Conservation (phyloP, 768 basidiomycete species). For the Xerocomellus amylosporus region DNA sequence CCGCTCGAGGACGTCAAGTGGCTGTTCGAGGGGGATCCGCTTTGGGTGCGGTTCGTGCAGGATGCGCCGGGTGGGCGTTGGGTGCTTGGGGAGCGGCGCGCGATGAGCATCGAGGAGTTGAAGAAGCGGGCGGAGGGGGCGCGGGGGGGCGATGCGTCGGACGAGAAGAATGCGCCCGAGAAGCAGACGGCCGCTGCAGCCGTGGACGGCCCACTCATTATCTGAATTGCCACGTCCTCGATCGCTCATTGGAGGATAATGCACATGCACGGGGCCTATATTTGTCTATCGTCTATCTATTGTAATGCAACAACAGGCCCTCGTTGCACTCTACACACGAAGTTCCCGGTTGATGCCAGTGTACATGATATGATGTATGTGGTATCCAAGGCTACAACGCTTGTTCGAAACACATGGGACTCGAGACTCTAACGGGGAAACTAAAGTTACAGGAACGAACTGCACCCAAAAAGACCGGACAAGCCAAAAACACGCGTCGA, state of each 20-base stretch:
- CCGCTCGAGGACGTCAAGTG: constrained; percentile 38
- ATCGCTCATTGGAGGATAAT: background rate
- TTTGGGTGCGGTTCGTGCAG: constrained; percentile 28
- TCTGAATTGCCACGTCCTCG: background rate
- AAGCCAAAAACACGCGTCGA: too few relatives aligned
- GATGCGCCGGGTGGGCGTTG: constrained; percentile 35
- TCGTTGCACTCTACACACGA: background rate
- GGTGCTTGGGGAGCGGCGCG: constrained; percentile 24
- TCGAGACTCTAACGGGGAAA: background rate
- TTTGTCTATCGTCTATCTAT: background rate
- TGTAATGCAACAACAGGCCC: background rate
- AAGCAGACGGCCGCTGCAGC: background rate
- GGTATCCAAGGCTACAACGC: constrained; percentile 13
- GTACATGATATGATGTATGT: background rate
- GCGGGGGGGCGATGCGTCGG: background rate
- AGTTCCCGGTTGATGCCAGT: background rate
- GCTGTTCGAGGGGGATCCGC: constrained; percentile 32
- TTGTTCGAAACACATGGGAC: background rate
- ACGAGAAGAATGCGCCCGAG: background rate
- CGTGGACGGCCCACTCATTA: background rate
- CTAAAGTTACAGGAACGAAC: constrained; percentile 11
- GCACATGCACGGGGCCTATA: background rate
- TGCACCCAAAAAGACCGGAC: too few relatives aligned
- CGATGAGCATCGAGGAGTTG: constrained; percentile 27
- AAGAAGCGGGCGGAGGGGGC: constrained; percentile 3